A percentile compares a stretch with the other conserved stretches of the same genome.
These are phyloP conservation scores for Vachellia collinsii DNA, from an alignment of 306 rosid species.

Conservation along the genomic window DNA sequence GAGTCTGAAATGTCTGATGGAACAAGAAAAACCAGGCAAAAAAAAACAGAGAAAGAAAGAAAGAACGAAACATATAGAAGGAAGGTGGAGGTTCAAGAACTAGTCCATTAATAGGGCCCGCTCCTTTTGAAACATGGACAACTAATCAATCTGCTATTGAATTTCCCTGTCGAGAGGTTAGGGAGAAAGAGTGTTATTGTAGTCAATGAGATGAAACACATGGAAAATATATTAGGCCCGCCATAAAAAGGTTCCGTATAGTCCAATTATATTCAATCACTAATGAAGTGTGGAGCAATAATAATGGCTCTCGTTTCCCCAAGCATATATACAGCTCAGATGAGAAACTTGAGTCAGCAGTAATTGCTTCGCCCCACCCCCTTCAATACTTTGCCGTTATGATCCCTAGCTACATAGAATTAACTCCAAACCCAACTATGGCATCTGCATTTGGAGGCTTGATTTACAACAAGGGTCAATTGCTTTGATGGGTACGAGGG, in stretches of 20 bases:
- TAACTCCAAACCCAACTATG: neutral
- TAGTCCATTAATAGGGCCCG: neutral
- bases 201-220: neutral
- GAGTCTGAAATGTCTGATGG: too few species aligned
- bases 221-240: too few species aligned
- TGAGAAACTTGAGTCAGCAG: neutral
- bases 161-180: neutral
- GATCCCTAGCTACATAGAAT: too few species aligned
- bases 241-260: neutral
- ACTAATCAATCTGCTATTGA: neutral
- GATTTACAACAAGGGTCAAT: neutral
- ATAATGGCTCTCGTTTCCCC: too few species aligned
- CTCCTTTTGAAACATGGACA: neutral
- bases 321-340: too few species aligned
- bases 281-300: too few species aligned
- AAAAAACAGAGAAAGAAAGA: too few species aligned
- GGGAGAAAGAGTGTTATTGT: neutral
- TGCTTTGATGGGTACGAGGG: neutral
- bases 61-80: too few species aligned
- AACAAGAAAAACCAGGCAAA: too few species aligned
- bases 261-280: neutral
- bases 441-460: neutral
- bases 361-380: neutral
- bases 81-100: neutral
- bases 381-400: too few species aligned